A percentile compares a stretch with the other conserved stretches of the same genome.
phyloP scores from a whole-genome alignment of 1,139 yeast species.

The Yamadazyma pseudoaaseri region DNA sequence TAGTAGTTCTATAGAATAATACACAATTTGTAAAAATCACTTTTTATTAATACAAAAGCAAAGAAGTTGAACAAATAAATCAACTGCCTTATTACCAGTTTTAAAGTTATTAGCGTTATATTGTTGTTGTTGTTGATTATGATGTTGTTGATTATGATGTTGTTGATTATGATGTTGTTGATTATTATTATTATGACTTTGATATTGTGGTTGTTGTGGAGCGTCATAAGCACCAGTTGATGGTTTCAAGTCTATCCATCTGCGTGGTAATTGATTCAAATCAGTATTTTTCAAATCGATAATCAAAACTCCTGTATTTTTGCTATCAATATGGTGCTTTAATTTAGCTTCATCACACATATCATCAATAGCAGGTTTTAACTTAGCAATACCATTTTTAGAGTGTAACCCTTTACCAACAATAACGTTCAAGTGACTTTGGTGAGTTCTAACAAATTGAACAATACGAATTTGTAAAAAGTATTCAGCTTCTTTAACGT shows the following conservation, averaged over 20 bases:
- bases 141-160: no score
- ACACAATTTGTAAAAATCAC: slow-evolving; percentile 1
- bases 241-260: slow-evolving; percentile 38
- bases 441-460: slow-evolving; percentile 62
- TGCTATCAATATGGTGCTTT: slow-evolving; percentile 58
- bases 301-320: slow-evolving; percentile 78
- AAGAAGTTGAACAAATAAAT: slow-evolving; percentile 28
- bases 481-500: slow-evolving; percentile 83
- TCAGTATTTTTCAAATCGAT: slow-evolving; percentile 52
- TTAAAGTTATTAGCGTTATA: slow-evolving; percentile 18
- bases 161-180: slow-evolving; percentile 28
- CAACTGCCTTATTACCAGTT: slow-evolving; percentile 27
- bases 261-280: slow-evolving; percentile 47
- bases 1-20: slow-evolving; percentile 4
- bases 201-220: slow-evolving; percentile 20
- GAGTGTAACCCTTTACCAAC: slow-evolving; percentile 97
- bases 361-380: slow-evolving; percentile 85
- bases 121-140: slow-evolving; percentile 26
- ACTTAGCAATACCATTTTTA: slow-evolving; percentile 73
- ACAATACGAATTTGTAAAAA: slow-evolving; percentile 70
- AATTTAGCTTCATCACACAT: slow-evolving; percentile 67
- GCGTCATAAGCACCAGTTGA: slow-evolving; percentile 14
- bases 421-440: slow-evolving; percentile 60
- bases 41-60: slow-evolving; percentile 29
- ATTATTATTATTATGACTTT: slow-evolving; percentile 7